These are phyloP conservation scores for Datura wrightii DNA, from an alignment of 257 asterid species.

Conservation along the genomic window DNA sequence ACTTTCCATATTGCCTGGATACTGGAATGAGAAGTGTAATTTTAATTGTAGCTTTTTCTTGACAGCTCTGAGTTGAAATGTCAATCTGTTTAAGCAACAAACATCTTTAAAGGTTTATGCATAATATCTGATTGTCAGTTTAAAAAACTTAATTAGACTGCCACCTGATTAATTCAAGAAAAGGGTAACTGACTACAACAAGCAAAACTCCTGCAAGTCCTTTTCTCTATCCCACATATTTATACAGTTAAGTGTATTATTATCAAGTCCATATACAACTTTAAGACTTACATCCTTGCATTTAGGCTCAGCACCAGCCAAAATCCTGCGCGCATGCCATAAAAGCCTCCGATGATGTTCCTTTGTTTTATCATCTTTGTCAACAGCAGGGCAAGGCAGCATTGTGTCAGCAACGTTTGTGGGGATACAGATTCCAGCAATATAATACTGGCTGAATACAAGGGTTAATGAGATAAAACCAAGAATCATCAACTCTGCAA, in stretches of 20 bases:
- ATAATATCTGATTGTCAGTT: neutral
- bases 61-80: neutral
- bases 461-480: conserved; percentile 90
- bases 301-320: conserved; percentile 35
- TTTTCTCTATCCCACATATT: neutral
- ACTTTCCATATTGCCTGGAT: neutral
- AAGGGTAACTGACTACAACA: neutral
- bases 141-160: neutral
- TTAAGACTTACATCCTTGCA: conserved; percentile 57
- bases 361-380: conserved; percentile 34
- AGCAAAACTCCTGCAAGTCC: neutral
- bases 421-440: conserved; percentile 88
- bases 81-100: neutral
- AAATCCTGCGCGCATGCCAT: conserved; percentile 56
- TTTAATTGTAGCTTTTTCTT: neutral
- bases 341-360: conserved; percentile 59
- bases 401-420: conserved; percentile 60
- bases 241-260: neutral
- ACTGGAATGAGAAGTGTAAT: neutral
- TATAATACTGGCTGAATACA: conserved; percentile 84
- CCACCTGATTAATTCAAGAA: neutral
- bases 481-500: conserved; percentile 95
- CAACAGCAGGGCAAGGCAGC: conserved; percentile 69
- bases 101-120: neutral
- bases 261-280: neutral